These are phyloP conservation scores for Ogataea pini DNA, from an alignment of 805 yeast genomes.

Conservation along the genomic window DNA sequence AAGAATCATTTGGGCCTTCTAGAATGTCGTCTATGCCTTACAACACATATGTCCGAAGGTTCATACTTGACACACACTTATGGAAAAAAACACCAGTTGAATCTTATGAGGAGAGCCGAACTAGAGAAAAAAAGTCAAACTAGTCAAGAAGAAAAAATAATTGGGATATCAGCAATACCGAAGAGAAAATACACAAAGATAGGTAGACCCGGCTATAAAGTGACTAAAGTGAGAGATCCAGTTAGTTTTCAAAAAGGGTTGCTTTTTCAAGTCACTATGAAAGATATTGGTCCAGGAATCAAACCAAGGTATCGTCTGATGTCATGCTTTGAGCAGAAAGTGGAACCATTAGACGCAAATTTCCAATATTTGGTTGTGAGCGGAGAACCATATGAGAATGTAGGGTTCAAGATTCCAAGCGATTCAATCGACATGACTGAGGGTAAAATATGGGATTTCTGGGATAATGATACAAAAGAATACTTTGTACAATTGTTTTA, in stretches of 20 bases:
- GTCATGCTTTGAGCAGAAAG: slow-evolving; percentile 69
- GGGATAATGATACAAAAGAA: slow-evolving; percentile 69
- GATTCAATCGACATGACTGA: slow-evolving; percentile 46
- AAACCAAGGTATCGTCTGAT: slow-evolving; percentile 73
- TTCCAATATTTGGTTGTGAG: slow-evolving; percentile 75
- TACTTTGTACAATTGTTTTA: slow-evolving; percentile 74
- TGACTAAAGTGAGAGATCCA: slow-evolving; percentile 69
- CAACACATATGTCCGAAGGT: slow-evolving; percentile 77
- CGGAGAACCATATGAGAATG: slow-evolving; percentile 89
- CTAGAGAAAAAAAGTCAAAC: slow-evolving; percentile 30
- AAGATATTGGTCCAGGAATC: slow-evolving; percentile 44
- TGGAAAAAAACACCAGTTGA: slow-evolving; percentile 80
- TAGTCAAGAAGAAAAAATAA: slow-evolving; percentile 15
- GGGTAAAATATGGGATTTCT: slow-evolving; percentile 62
- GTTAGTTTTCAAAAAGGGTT: slow-evolving; percentile 62
- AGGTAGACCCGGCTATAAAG: slow-evolving; percentile 72
- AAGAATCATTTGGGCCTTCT: slow-evolving; percentile 79
- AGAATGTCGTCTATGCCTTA: slow-evolving; percentile 83
- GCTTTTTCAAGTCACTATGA: slow-evolving; percentile 58
- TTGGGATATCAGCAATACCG: slow-evolving; percentile 38
- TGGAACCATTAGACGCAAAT: slow-evolving; percentile 44
- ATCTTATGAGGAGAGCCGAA: slow-evolving; percentile 63
- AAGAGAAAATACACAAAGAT: slow-evolving; percentile 57
- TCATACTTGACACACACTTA: slow-evolving; percentile 82
- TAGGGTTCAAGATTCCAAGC: slow-evolving; percentile 73